Conservation (phyloP, 805 yeast species). For the Lachancea sp. region DNA sequence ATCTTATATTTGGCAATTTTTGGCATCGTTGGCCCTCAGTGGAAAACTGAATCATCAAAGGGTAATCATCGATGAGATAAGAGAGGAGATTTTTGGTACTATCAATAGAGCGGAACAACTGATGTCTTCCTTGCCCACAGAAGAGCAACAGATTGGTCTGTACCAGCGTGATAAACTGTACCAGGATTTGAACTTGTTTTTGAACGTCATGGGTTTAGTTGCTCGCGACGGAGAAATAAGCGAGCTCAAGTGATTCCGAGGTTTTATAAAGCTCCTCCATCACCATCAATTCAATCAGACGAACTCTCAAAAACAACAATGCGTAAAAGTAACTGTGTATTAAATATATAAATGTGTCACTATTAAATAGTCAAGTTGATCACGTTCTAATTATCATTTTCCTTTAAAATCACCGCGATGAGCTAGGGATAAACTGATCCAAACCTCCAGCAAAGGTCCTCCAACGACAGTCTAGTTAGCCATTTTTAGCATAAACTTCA, state of each 20-base stretch:
- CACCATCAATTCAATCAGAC: not conserved
- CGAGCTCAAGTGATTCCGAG: slow-evolving; percentile 45
- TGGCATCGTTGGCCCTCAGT: slow-evolving; percentile 88
- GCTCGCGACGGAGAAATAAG: slow-evolving; percentile 86
- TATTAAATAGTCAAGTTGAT: not conserved
- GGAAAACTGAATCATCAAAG: slow-evolving; percentile 89
- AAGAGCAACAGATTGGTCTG: slow-evolving; percentile 37
- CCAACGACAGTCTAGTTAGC: not conserved
- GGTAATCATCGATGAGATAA: slow-evolving; percentile 85
- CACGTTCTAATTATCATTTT: not conserved
- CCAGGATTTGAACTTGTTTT: slow-evolving; percentile 79
- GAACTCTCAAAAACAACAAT: not conserved
- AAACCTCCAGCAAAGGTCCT: too few relatives aligned
- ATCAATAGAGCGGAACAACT: slow-evolving; percentile 64
- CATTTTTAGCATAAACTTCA: not conserved
- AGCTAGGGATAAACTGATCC: not conserved
- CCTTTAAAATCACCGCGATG: not conserved
- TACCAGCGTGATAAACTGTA: slow-evolving; percentile 54
- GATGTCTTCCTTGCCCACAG: slow-evolving; percentile 20
- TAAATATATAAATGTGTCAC: not conserved
- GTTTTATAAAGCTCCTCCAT: not conserved
- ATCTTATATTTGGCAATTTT: slow-evolving; percentile 91
- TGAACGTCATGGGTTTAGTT: slow-evolving; percentile 93
- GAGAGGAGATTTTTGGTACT: slow-evolving; percentile 87
- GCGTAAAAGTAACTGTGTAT: not conserved